Base-by-base conservation (phyloP, 2,329 filamentous ascomycete species). In the Chrysoporthe puriensis region DNA sequence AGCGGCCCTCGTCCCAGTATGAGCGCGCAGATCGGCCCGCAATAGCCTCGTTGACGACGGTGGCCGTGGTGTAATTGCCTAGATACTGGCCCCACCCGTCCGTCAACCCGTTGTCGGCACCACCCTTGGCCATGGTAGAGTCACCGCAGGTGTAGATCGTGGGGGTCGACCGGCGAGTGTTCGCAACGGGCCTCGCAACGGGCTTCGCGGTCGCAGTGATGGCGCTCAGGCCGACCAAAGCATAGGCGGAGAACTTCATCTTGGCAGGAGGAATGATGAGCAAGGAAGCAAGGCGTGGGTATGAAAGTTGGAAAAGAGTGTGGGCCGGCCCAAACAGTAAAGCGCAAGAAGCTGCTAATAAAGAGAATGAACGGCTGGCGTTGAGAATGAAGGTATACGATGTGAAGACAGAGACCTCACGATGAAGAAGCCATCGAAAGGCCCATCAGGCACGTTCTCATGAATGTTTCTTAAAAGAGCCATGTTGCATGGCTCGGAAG, bases 11-110 rank as follows among this genome's bases (percentile, higher is more conserved):
- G 62, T 85, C 82, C 8, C 83, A 87, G 78, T 83, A 91, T 64
- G 85, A 88, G 69, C 88, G 85, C 5, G 88, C 87, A 57, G 85
- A 88, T 62, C 88, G 86, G 62, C 89, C 89, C 9, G 81, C 85
- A 36, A 89, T 82, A 60, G 89, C 89, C 69, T 86, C 79, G 81
- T 91, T 91, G 71, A 85, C 81, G 5, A 89, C 83, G 1, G 79
- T 79, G 43, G 73, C 66, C 11, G 74, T 75, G 66, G 86, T 75
- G 54, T 82, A 85, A 68, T 83, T 80, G 44, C 78, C 76, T 50
- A 90, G 77, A 74, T 86, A 89, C 70, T 85, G 79, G 67, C 88
- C 89, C 87, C 88, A 91, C 68, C 87, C 87, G 85, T 74, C 68
- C 14, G 71, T 76, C 32, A 64, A 54, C 32, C 77, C 77, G 44